Percentiles rank a stretch among this genome's conserved stretches.
These are phyloP conservation scores for Cenchrus purpureus DNA, from an alignment of 176 grass and related monocot species.

Conservation along the genomic window DNA sequence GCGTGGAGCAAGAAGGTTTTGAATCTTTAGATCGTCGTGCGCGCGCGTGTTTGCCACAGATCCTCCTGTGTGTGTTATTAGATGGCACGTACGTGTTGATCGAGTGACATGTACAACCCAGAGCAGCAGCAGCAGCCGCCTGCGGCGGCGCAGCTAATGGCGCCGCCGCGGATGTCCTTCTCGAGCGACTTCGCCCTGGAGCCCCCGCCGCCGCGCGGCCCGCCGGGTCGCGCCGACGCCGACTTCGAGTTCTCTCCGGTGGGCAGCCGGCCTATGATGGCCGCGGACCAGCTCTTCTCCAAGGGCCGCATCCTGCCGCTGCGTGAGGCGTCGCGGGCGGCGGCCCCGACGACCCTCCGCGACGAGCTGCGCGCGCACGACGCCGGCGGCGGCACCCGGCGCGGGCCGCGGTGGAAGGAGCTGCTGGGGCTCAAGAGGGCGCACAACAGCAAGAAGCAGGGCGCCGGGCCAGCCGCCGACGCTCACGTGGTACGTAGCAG, in stretches of 20 bases:
- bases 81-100: constrained; percentile 40
- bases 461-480: constrained; percentile 22
- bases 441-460: constrained; percentile 21
- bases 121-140: constrained; percentile 44
- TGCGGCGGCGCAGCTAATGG: constrained; percentile 16
- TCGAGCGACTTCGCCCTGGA: constrained; percentile 82
- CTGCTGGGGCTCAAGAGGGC: constrained; percentile 59
- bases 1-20: not conserved
- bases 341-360: constrained; percentile 44
- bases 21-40: not conserved
- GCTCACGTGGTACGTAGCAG: constrained; percentile 35
- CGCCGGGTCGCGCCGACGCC: constrained; percentile 29
- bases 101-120: constrained; percentile 66
- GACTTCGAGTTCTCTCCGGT: constrained; percentile 90
- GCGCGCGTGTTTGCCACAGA: not conserved
- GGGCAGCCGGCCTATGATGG: constrained; percentile 76
- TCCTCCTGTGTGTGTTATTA: too few relatives aligned
- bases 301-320: constrained; percentile 80
- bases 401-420: constrained; percentile 60
- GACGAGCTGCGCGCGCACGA: constrained; percentile 67
- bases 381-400: not conserved
- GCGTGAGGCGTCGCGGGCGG: constrained; percentile 27
- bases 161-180: constrained; percentile 84
- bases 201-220: constrained; percentile 34
- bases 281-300: constrained; percentile 86